Base-by-base conservation (phyloP, 164 flowering plant genomes). In the Chloranthus sessilifolius region DNA sequence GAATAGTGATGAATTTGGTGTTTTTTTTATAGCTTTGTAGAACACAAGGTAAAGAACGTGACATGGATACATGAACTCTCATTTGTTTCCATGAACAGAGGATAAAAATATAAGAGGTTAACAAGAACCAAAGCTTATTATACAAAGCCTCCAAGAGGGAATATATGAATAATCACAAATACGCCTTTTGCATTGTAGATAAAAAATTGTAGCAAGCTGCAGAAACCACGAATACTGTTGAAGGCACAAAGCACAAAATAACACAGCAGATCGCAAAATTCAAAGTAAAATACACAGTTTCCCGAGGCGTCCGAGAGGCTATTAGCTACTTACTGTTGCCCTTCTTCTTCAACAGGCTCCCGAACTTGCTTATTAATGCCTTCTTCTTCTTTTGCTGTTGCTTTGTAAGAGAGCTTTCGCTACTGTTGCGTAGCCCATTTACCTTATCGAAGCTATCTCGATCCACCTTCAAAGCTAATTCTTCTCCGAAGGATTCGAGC, bases 311-410 rank as follows among this genome's bases (percentile, higher is more conserved):
- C n/a, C n/a, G n/a, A n/a, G n/a, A 22, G 46, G 28, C 9, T 17
- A 17, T n/a, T 7, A 11, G 38, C 36, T 53, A 58, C 19, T 58
- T 50, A 72, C 69, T 62, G 29, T 69, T 52, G 36, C 70, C 52
- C 68, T 78, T 86, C 80, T 83, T 89, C 80, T 86, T 92, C 48
- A 92, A 78, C 12, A 92, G 66, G 68, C 72, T 80, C 42, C 98
- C 95, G 47, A 92, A 88, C 62, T 82, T 86, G 33, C 69, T 64
- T 11, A 88, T 75, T 63, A 92, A 70, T 24, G 96, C 78, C 57
- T 85, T 92, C 73, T 92, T 88, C 81, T 92, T 92, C 84, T 88
- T 85, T 62, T 56, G 75, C 19, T 66, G 79, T 56, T 75, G 79
- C 69, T 81, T 79, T 17, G 80, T 24, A 11, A 88, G 90, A 8